Conservation (phyloP, 768 basidiomycete species). For the Tricholoma matsutake region DNA sequence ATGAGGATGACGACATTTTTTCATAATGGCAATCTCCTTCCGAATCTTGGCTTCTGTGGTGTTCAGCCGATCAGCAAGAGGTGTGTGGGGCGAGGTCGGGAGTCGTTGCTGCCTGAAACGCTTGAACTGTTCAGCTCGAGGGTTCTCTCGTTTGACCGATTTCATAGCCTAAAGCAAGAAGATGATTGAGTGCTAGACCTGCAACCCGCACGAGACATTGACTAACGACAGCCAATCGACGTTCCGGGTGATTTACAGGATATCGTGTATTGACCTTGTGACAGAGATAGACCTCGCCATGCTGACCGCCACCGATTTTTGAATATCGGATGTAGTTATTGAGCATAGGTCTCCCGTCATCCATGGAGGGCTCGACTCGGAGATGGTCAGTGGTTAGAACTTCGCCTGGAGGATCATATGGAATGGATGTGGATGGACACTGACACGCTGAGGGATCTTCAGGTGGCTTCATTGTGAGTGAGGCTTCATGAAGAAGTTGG, state of each 20-base stretch:
- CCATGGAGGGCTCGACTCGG: constrained; percentile 30
- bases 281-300: constrained; percentile 85
- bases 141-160: constrained; percentile 68
- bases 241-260: constrained; percentile 36
- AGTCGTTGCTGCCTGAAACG: constrained; percentile 33
- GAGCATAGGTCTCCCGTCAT: constrained; percentile 48
- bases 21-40: constrained; percentile 98
- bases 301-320: constrained; percentile 83
- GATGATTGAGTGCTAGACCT: not conserved
- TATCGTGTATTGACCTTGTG: constrained; percentile 41
- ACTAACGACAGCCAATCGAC: constrained; percentile 44
- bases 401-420: constrained; percentile 39
- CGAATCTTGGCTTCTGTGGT: constrained; percentile 81
- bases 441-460: constrained; percentile 21
- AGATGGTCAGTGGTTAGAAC: constrained; percentile 51
- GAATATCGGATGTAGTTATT: constrained; percentile 84
- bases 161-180: constrained; percentile 69
- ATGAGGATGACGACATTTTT: constrained; percentile 88
- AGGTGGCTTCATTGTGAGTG: constrained; percentile 20
- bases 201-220: not conserved
- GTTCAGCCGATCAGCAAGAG: constrained; percentile 64
- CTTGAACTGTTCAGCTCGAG: constrained; percentile 50
- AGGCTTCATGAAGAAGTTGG: constrained; percentile 23
- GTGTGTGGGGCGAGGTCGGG: constrained; percentile 47
- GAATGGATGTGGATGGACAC: constrained; percentile 15